A percentile compares a stretch with the other conserved stretches of the same genome.
These are phyloP conservation scores for Kodamaea fungicola DNA, from an alignment of 1,139 yeast species.

Conservation along the genomic window DNA sequence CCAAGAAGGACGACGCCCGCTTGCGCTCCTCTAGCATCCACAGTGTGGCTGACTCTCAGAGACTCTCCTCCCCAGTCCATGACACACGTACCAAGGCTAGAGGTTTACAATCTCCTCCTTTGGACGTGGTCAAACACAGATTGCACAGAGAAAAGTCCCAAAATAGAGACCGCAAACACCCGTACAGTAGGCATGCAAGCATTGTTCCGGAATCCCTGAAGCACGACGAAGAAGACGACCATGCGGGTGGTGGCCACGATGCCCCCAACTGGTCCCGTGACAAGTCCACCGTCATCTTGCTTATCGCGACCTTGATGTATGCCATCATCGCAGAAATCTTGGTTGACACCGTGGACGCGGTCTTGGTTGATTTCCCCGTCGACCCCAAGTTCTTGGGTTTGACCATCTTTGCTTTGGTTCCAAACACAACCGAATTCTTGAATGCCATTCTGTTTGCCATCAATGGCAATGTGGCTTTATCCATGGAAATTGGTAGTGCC, in stretches of 20 bases:
- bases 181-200: conserved; percentile 6
- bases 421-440: conserved; percentile 93
- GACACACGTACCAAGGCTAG: conserved; percentile 5
- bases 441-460: conserved; percentile 97
- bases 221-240: conserved; percentile 25
- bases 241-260: conserved; percentile 72
- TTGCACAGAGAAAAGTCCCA: conserved; percentile 1
- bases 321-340: conserved; percentile 93
- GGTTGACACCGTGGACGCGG: conserved; percentile 92
- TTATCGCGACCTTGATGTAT: conserved; percentile 81
- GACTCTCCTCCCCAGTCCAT: conserved; percentile 4
- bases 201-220: conserved; percentile 4
- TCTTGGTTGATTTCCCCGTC: conserved; percentile 69
- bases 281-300: conserved; percentile 79
- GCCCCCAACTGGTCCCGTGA: conserved; percentile 95
- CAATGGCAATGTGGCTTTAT: conserved; percentile 91
- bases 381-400: conserved; percentile 89
- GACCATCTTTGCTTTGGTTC: conserved; percentile 92
- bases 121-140: conserved; percentile 17
- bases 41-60: conserved; percentile 16
- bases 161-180: conserved; percentile 2
- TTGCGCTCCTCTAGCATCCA: conserved; percentile 31
- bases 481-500: conserved; percentile 98
- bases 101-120: conserved; percentile 16
- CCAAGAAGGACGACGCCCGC: conserved; percentile 20